phyloP scores from a whole-genome alignment of 257 asterid genomes.

The Plantago ovata region DNA sequence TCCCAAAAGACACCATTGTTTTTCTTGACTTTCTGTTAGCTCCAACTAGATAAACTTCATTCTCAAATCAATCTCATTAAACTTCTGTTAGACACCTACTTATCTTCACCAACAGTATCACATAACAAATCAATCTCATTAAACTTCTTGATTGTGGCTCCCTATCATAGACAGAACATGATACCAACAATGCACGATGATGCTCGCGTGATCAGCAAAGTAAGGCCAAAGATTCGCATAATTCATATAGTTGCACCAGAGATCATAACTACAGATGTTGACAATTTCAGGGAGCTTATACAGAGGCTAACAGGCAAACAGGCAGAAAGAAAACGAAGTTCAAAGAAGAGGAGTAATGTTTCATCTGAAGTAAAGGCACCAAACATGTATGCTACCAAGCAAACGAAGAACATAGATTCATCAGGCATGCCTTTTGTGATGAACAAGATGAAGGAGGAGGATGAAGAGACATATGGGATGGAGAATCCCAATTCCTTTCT shows the following conservation, averaged over 20 bases:
- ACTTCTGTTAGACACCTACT: neutral
- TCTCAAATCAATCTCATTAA: too few species aligned
- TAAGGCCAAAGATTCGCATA: slow-evolving; percentile 73
- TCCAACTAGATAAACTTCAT: too few species aligned
- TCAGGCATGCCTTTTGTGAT: slow-evolving; percentile 20
- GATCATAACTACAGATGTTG: slow-evolving; percentile 61
- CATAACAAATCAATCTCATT: slow-evolving; percentile 10
- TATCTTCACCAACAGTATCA: slow-evolving; percentile 19
- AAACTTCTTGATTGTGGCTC: too few species aligned
- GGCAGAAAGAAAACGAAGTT: slow-evolving; percentile 23
- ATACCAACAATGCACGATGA: slow-evolving; percentile 35
- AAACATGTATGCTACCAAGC: slow-evolving; percentile 20
- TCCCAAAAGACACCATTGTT: slow-evolving; percentile 50
- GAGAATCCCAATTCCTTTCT: slow-evolving; percentile 29
- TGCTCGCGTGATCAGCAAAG: slow-evolving; percentile 42
- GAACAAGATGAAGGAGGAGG: slow-evolving; percentile 47
- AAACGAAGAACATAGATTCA: slow-evolving; percentile 25
- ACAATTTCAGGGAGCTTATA: slow-evolving; percentile 62
- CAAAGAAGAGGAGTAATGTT: slow-evolving; percentile 8
- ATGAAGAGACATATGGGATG: slow-evolving; percentile 29
- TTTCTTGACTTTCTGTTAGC: slow-evolving; percentile 25
- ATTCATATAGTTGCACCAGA: slow-evolving; percentile 72
- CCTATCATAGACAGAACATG: slow-evolving; percentile 26
- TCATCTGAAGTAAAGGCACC: slow-evolving; percentile 17
- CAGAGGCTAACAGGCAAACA: slow-evolving; percentile 81